Base-by-base conservation (phyloP, 1,284 basidiomycete genomes). In the Erythrobasidium hasegawianum region DNA sequence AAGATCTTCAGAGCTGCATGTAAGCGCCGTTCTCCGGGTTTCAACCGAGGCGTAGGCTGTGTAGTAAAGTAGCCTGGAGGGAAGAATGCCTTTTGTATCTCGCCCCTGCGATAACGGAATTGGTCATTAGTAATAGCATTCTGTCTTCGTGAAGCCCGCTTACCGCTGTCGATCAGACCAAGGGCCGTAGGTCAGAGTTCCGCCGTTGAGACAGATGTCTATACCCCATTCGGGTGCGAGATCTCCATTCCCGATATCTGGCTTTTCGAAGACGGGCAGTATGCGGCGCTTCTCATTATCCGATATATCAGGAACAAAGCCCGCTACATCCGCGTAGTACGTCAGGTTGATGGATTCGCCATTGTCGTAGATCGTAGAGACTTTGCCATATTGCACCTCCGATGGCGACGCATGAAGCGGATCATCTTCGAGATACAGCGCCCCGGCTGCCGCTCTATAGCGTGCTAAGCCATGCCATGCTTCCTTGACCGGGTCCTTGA, bases 131-230 rank as follows among this genome's bases (percentile, higher is more conserved):
- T n/a, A n/a, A n/a, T n/a, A n/a, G n/a, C n/a, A n/a, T n/a, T n/a
- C n/a, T n/a, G n/a, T n/a, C n/a, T n/a, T n/a, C n/a, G n/a, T n/a
- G n/a, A n/a, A n/a, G n/a, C n/a, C n/a, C n/a, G 69, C 79, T 69
- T 74, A 86, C 87, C 90, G 81, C 77, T 94, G 92, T 27, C 91
- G 82, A 78, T 97, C 93, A 20, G 90, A 86, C 93, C 93, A 97
- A 2, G 93, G 93, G 0, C 93, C 93, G 75, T 96, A 96, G 38
- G 85, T 84, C 47, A 95, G 72, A 29, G 81, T 77, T 0, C 89
- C 92, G 16, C 86, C 85, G 67, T 84, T 81, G 10, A 95, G 79
- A 18, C 85, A 82, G n/a, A 96, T 71, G 72, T 96, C 89, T 33
- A 95, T 79, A 3, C 91, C 90, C 87, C 91, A 96, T 74, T 96